Evolutionary conservation across 2,329 filamentous ascomycete species (phyloP).

Genomic region (Alternaria alternata): DNA sequence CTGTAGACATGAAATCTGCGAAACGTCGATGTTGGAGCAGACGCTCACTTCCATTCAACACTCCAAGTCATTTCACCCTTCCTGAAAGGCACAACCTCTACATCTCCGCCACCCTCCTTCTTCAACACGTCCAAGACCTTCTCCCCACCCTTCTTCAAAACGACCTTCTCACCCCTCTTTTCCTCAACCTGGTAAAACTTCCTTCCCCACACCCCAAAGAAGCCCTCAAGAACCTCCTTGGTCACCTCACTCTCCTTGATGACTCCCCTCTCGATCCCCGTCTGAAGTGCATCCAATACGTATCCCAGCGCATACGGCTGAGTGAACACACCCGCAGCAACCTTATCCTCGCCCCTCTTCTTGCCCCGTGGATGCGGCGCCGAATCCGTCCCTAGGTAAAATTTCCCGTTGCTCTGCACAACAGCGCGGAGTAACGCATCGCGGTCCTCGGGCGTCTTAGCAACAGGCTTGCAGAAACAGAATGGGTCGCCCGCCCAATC

Average conservation of each 20-base stretch:
- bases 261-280: constrained; percentile 65
- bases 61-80: constrained; percentile 69
- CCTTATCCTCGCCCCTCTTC: constrained; percentile 64
- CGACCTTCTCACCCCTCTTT: constrained; percentile 59
- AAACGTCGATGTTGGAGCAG: too few species aligned
- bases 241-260: constrained; percentile 64
- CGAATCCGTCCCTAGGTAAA: constrained; percentile 77
- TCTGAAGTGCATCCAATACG: constrained; percentile 71
- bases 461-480: constrained; percentile 78
- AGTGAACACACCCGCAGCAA: constrained; percentile 78
- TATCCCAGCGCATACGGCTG: constrained; percentile 74
- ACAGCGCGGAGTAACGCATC: constrained; percentile 74
- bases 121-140: constrained; percentile 64
- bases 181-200: constrained; percentile 64
- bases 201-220: constrained; percentile 65
- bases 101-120: constrained; percentile 56
- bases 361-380: constrained; percentile 72
- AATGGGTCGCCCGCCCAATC: constrained; percentile 75
- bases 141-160: constrained; percentile 64
- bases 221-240: constrained; percentile 63
- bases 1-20: not conserved
- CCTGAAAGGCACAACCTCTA: constrained; percentile 72
- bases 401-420: constrained; percentile 64
- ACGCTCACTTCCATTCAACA: constrained; percentile 49
- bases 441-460: constrained; percentile 72